Evolutionary conservation across 73 alveolate genomes (phyloP), one percentile per base, ranked within the genome.

Genomic region (Paramecium sonneborni): DNA sequence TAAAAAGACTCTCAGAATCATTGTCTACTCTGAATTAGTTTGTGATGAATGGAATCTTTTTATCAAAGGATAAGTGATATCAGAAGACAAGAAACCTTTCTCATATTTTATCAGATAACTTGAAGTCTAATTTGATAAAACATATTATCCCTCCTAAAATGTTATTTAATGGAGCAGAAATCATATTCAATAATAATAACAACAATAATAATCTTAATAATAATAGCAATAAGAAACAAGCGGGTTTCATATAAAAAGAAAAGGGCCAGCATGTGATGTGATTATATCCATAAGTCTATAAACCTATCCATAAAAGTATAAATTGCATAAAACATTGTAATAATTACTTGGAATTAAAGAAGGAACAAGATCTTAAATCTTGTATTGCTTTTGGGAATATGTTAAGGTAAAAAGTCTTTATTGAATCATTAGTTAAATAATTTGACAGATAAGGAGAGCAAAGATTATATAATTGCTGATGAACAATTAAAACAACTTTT

Each of bases 341-440:
- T 46, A 38, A 79, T 23, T 79, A 12, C 55, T 79, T 4, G 90
- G 90, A 41, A 79, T 79, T 21, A 79, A 44, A 44, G 90, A 79
- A 34, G 90, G 90, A 3, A 79, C 90, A 23, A 5, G 90, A 79
- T 79, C 90, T 2, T 79, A 79, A 18, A 79, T 79, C 20, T 44
- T 79, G 43, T 79, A 79, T 79, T 79, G 90, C 20, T 79, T 79
- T 79, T 79, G 90, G 90, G 90, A 79, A 79, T 79, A 79, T 79
- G 46, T 79, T 5, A 79, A 79, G 21, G 90, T 79, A 79, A 18
- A 44, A 44, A 18, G 5, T 52, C 8, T 43, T 2, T 8, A 43
- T 39, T 44, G 41, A 41, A 8, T 43, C 6, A 20, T 43, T 79
- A 79, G 90, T 37, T 79, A 8, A 79, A 79, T 44, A 79, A 79